Base-by-base conservation (phyloP, 2,329 filamentous ascomycete species). In the Fusarium sp. region DNA sequence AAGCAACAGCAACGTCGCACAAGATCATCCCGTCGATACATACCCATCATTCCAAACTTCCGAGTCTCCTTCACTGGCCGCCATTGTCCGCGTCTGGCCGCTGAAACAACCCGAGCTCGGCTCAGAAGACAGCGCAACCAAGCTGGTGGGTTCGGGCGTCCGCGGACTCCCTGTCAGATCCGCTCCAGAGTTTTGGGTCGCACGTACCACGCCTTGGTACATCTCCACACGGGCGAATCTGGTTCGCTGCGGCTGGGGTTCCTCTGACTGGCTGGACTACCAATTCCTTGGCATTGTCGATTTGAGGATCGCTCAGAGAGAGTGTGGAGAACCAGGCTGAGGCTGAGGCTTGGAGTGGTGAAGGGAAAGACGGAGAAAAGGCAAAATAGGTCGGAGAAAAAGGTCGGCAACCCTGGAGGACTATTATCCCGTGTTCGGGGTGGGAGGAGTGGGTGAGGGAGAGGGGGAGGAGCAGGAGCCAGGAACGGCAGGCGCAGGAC, bases 391-490 rank as follows among this genome's bases (percentile, higher is more conserved):
- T 33, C 44, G 63, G 27, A 44, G 44, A 53, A 42, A 36, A 51
- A 55, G 35, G 40, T 40, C 35, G 31, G 62, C 56, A 59, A 69
- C 66, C 33, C 68, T 74, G 64, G 75, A 64, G 66, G 75, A 51
- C 49, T 76, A 72, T 62, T 77, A 69, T 68, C 63, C 66, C 40
- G 71, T 66, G 46, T 73, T 73, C 59, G 73, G 71, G 36, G 69
- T 69, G 40, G 66, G 46, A 51, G 46, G 46, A 14, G 46, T 31
- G 46, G 27, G 27, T n/a, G 46, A 31, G 46, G 46, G 22, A 11
- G 44, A 58, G 62, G 64, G 73, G 56, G 71, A 51, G 51, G 67
- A 65, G 22, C 58, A 71, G 35, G 57, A 58, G 22, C 64, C 46
- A 58, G 71, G 67, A 51, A 51, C 60, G 62, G 42, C 61, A 38